Evolutionary conservation across 2,329 filamentous ascomycete genomes (phyloP).

Genomic region (Phoma herbarum): DNA sequence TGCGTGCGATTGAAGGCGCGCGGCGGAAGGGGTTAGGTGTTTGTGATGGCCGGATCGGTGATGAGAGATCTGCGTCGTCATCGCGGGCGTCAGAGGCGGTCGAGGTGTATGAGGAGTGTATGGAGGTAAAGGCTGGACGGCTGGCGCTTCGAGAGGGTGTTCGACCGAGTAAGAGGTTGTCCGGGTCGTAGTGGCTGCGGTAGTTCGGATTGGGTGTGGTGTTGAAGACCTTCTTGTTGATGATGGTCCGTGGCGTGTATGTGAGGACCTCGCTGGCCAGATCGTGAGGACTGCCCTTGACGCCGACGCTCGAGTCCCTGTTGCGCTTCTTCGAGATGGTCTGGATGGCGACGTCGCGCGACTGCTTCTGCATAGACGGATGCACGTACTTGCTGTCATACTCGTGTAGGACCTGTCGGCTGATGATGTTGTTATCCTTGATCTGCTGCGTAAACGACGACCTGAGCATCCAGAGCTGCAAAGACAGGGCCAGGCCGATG

Average conservation of each 20-base stretch:
- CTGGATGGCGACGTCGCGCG: constrained; percentile 82
- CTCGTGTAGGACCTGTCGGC: constrained; percentile 91
- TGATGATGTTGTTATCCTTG: constrained; percentile 84
- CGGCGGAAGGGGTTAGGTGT: constrained; percentile 61
- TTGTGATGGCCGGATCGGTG: constrained; percentile 56
- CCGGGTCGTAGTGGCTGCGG: constrained; percentile 74
- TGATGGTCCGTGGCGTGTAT: constrained; percentile 67
- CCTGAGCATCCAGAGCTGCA: constrained; percentile 78
- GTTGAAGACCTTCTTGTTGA: constrained; percentile 78
- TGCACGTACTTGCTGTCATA: constrained; percentile 97
- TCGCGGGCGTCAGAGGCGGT: constrained; percentile 48
- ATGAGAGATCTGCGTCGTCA: constrained; percentile 52
- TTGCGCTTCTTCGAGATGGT: constrained; percentile 57
- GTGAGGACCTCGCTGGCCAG: constrained; percentile 64
- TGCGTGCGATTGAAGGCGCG: constrained; percentile 59
- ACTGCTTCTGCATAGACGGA: constrained; percentile 82
- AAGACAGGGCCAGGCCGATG: constrained; percentile 76
- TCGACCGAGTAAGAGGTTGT: constrained; percentile 52
- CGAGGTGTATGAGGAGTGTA: constrained; percentile 51
- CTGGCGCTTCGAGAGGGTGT: constrained; percentile 30
- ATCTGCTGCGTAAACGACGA: constrained; percentile 81
- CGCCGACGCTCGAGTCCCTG: constrained; percentile 50
- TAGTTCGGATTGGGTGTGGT: constrained; percentile 88
- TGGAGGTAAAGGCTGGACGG: constrained; percentile 35
- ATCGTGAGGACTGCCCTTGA: constrained; percentile 53